Base-by-base conservation (phyloP, 2,329 filamentous ascomycete genomes). In the Xylaria sp. region DNA sequence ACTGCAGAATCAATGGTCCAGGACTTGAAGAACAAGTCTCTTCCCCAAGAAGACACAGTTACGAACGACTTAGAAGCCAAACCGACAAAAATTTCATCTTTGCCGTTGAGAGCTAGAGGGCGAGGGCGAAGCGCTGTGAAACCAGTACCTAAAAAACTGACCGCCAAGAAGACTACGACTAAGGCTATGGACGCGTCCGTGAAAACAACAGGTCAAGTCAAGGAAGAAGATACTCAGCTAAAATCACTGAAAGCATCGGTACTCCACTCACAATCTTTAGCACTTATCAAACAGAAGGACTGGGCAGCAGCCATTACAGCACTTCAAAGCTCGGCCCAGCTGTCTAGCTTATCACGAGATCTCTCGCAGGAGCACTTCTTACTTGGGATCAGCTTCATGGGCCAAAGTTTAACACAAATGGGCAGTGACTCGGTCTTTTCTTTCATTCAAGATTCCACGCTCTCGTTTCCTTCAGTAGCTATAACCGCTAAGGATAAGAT, bases 401-500 rank as follows among this genome's bases (percentile, higher is more conserved):
- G 88, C 17, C 86, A 91, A 77, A 91, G 90, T 68, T 84, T 91
- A 73, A 87, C 90, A 53, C 86, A 90, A 73, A 92, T 97, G 82
- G 86, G 89, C 13, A 86, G 87, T 4, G 92, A 97, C 78, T 90
- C 94, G 2, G 91, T 96, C 3, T 96, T 95, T 77, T 96, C 93
- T 20, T 92, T 95, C 10, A 86, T 98, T 17, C 92, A 95, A 51
- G 96, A 99, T 74, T 97, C 96, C 0, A 97, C 94, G 0, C 89
- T 97, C 29, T 96, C 94, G 0, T 91, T 95, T 66, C 93, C 94
- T 1, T 89, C 92, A 0, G 83, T 95, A 42, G 81, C 81, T 69
- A 76, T 79, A 67, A 65, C 74, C 17, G 65, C 71, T 31, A 73
- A 80, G 29, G 85, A 85, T 38, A 81, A 80, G 67, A 69, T 66